Evolutionary conservation across 2,329 filamentous ascomycete species (phyloP), one percentile per base, ranked within the genome.

Genomic region (Colletotrichum theobromicola): DNA sequence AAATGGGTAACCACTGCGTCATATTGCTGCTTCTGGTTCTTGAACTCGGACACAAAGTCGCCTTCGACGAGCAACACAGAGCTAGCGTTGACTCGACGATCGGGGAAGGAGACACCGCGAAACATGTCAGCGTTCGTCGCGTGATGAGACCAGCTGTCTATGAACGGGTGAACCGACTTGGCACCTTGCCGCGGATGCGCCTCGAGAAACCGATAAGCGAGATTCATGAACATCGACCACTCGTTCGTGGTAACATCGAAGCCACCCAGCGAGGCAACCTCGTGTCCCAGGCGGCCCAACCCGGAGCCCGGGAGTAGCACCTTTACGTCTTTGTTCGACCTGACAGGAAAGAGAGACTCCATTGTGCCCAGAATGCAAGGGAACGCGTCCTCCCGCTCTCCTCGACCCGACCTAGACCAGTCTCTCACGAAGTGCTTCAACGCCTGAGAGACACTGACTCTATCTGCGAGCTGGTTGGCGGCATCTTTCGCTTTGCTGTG

Each of bases 361-460:
- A 88, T 70, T 0, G 83, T 83, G 7, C 78, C 67, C 4, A 84
- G 67, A 1, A 89, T 79, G 67, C 84, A 87, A 0, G 81, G 78
- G 63, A 88, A 88, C 0, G 84, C 83, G 0, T 83, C 82, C 0
- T 85, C 78, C 2, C 89, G 83, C 75, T 91, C 89, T 46, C 84
- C 79, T 0, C 76, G 72, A 1, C 89, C 90, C 16, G 87, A 84
- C 0, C 80, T 81, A 0, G 89, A 86, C 90, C 90, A 91, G 77
- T 92, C 90, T 7, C 90, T 84, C 4, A 91, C 88, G 72, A 87
- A 88, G 76, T 91, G 90, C 78, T 91, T 91, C 67, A 91, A 77
- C 0, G 88, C 85, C 76, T 91, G 90, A 0, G 85, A 84, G 1
- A 90, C 85, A 37, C 87, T 87, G 3, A 87, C 83, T 7, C 84